phyloP scores from a whole-genome alignment of 495 filamentous ascomycete genomes.

The Aspergillus taichungensis region DNA sequence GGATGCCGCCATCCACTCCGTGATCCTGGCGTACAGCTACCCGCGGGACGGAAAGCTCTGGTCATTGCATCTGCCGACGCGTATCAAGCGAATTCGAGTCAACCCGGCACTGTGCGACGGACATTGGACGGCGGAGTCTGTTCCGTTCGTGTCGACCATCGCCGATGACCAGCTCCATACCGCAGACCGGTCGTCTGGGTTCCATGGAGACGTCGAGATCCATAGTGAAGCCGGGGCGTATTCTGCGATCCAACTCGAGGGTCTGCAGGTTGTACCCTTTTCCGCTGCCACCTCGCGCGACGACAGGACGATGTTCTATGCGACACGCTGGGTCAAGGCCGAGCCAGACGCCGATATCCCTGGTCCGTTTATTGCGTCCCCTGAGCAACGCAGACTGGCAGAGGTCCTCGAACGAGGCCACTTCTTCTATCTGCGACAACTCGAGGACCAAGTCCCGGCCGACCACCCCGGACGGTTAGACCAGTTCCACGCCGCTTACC shows the following conservation, averaged over 20 bases:
- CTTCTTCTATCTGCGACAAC: conserved; percentile 14
- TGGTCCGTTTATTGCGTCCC: not conserved
- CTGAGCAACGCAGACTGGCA: not conserved
- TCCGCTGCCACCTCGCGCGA: conserved; percentile 9
- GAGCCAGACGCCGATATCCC: conserved; percentile 2
- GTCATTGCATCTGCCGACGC: conserved; percentile 13
- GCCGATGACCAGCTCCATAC: not conserved
- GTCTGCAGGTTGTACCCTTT: conserved; percentile 18
- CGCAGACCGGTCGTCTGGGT: conserved; percentile 14
- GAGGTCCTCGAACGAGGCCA: conserved; percentile 14
- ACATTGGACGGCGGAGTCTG: conserved; percentile 2
- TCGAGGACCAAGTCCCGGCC: not conserved
- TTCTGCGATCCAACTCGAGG: conserved; percentile 17
- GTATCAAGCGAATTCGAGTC: conserved; percentile 36
- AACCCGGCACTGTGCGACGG: conserved; percentile 21
- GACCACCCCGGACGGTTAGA: not conserved
- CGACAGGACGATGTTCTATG: conserved; percentile 17
- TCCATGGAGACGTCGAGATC: conserved; percentile 15
- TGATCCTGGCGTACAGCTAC: conserved; percentile 30
- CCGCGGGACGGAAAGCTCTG: conserved; percentile 20
- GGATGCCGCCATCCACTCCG: conserved; percentile 33
- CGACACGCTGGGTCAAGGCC: conserved; percentile 13
- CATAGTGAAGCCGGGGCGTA: conserved; percentile 8
- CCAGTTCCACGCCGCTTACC: not conserved
- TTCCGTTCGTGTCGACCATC: conserved; percentile 14